Evolutionary conservation across 129 eudicot genomes (phyloP), one percentile per base, ranked within the genome.

Genomic region (Helianthus tuberosus): DNA sequence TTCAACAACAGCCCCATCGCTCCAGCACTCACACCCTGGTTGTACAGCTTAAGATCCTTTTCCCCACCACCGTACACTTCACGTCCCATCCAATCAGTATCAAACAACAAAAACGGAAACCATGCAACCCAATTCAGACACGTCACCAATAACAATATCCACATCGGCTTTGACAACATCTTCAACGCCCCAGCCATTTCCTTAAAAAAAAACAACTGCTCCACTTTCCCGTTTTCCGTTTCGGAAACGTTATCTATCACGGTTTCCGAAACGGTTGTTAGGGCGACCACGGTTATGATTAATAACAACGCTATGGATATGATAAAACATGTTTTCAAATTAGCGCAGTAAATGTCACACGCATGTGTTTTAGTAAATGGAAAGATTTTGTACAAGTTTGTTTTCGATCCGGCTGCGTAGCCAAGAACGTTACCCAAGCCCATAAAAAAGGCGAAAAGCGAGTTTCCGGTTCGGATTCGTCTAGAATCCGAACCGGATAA

Each of bases 21-120:
- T 0, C 98, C 98, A 2, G 83, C 90, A 3, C 79, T 89, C 11
- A 92, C 98, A 0, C 98, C 98, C 0, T 1, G 39, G 52, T 73
- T 83, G 66, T 85, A 92, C 71, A 75, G 14, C 36, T 12, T 60
- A 0, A 86, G 80, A 0, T 70, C 69, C 0, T 86, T 85, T 0
- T 75, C 74, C 36, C 76, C 48, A 39, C 98, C 95, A 4, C 98
- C 96, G 78, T 84, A 93, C 16, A 93, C 85, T 62, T 93, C 98
- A 14, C 79, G 48, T 0, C 90, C 96, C 96, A 90, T 93, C 98
- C 98, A 93, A 51, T 93, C 98, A 0, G 98, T 93, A 39, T 93
- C 96, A 36, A 81, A 93, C 59, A 93, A 73, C 68, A 93, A 9
- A 75, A 90, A 93, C 0, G 96, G 95, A 65, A 93, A 93, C 98